Percentiles rank a stretch among this genome's conserved stretches.
Evolutionary conservation across 1,284 basidiomycete species (phyloP).

Genomic region (Naganishia sp.): DNA sequence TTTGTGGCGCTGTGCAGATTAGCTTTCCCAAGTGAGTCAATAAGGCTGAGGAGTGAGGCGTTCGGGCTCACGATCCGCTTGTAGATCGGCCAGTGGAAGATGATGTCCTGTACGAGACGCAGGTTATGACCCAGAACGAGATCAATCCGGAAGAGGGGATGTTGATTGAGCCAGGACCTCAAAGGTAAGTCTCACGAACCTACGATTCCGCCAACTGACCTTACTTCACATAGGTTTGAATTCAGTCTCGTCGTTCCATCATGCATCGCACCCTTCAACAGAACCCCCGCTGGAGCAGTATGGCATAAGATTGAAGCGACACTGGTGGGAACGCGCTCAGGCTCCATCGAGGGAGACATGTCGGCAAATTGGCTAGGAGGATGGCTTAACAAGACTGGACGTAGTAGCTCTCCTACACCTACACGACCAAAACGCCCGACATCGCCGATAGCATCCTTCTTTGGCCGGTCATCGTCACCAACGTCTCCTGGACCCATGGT

Average conservation of each 20-base stretch:
- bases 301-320: constrained; percentile 31
- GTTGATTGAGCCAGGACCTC: constrained; percentile 28
- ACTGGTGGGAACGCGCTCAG: constrained; percentile 19
- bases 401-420: constrained; percentile 14
- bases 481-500: neutral
- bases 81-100: constrained; percentile 26
- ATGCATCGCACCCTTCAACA: constrained; percentile 22
- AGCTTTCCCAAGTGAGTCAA: constrained; percentile 26
- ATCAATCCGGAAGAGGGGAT: constrained; percentile 20
- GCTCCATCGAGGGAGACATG: neutral
- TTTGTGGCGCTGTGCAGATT: constrained; percentile 27
- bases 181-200: constrained; percentile 6
- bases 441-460: constrained; percentile 25
- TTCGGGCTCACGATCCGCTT: no score
- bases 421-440: constrained; percentile 1
- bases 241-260: constrained; percentile 31
- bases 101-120: constrained; percentile 27
- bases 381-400: constrained; percentile 19
- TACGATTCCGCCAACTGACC: neutral
- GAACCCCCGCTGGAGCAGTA: constrained; percentile 31
- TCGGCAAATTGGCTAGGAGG: constrained; percentile 16
- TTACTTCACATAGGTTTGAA: constrained; percentile 27
- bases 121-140: constrained; percentile 18
- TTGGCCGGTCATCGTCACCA: constrained; percentile 16
- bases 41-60: neutral